phyloP scores from a whole-genome alignment of 345 rosid genomes.

The Anastatica hierochuntica region DNA sequence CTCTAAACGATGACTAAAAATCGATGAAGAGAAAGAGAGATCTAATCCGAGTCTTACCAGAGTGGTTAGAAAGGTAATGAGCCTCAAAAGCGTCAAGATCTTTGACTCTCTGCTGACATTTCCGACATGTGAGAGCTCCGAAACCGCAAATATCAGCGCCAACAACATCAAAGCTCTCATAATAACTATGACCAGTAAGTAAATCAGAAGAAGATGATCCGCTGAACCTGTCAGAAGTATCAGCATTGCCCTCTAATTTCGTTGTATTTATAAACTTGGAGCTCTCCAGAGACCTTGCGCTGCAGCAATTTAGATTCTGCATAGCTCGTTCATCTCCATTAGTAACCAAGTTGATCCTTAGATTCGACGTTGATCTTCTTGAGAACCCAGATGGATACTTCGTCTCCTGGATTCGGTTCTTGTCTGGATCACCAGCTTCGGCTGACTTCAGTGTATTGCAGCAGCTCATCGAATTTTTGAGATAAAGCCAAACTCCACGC shows the following conservation, averaged over 20 bases:
- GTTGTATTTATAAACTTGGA: conserved; percentile 25
- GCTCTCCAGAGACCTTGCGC: conserved; percentile 45
- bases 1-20: neutral
- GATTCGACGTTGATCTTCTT: conserved; percentile 32
- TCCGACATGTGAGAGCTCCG: conserved; percentile 33
- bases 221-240: conserved; percentile 13
- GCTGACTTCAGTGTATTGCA: conserved; percentile 24
- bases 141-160: conserved; percentile 18
- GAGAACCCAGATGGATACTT: conserved; percentile 19
- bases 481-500: conserved; percentile 36
- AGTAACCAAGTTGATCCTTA: conserved; percentile 32
- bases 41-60: conserved; percentile 32
- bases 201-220: conserved; percentile 19
- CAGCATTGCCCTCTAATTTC: conserved; percentile 26
- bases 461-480: conserved; percentile 43
- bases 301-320: conserved; percentile 28
- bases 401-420: conserved; percentile 3
- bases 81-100: conserved; percentile 40
- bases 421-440: conserved; percentile 24
- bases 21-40: neutral
- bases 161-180: conserved; percentile 24
- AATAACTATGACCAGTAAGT: neutral
- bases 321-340: conserved; percentile 16
- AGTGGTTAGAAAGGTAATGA: conserved; percentile 49
- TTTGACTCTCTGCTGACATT: conserved; percentile 35